Conservation (phyloP, 1,284 basidiomycete species). For the Schizophyllum amplum region DNA sequence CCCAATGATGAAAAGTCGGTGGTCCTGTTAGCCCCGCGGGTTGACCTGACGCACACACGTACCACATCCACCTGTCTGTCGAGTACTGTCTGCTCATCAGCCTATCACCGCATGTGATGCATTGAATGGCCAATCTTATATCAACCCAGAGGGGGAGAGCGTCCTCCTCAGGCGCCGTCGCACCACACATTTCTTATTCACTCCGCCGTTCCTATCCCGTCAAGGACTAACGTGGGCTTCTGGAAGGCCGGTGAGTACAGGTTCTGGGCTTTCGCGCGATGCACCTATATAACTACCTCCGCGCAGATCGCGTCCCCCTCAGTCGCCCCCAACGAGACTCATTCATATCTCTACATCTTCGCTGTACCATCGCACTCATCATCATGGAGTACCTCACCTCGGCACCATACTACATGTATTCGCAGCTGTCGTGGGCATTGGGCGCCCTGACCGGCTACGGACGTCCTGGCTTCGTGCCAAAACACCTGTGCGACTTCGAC, state of each 20-base stretch:
- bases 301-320: too few species aligned
- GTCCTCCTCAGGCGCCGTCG: not conserved
- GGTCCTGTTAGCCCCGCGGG: not conserved
- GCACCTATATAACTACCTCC: not conserved
- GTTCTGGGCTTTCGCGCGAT: not conserved
- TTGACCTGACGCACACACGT: not conserved
- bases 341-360: not conserved
- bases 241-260: not conserved
- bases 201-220: not conserved
- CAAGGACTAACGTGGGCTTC: not conserved
- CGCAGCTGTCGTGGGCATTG: not conserved
- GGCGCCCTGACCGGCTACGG: not conserved
- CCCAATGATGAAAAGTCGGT: not conserved
- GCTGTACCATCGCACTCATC: not conserved
- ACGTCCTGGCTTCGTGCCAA: not conserved
- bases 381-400: not conserved
- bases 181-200: not conserved
- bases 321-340: not conserved
- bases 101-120: not conserved
- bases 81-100: not conserved
- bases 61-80: not conserved
- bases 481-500: conserved; percentile 44
- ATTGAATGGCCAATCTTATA: not conserved
- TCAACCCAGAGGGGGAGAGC: not conserved
- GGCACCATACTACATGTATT: not conserved